A percentile compares a stretch with the other conserved stretches of the same genome.
phyloP scores from a whole-genome alignment of 2,329 filamentous ascomycete genomes.

The Fusarium nelsonii region DNA sequence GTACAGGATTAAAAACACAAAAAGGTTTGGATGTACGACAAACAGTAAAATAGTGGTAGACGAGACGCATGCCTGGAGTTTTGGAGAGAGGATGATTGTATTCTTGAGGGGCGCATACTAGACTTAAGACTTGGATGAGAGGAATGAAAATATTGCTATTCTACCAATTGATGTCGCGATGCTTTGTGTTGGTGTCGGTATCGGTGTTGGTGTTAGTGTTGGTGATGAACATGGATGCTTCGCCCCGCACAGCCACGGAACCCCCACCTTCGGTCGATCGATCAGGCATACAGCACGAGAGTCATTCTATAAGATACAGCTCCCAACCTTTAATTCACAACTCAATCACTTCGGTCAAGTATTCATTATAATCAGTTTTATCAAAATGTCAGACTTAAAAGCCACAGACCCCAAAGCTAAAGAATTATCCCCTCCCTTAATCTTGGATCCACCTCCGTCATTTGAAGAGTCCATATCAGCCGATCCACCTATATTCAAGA shows the following conservation, averaged over 20 bases:
- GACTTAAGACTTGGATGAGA: slow-evolving; percentile 32
- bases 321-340: not conserved
- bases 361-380: not conserved
- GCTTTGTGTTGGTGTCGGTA: too few relatives aligned
- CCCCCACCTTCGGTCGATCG: not conserved
- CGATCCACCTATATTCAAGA: slow-evolving; percentile 4
- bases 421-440: not conserved
- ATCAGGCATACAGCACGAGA: not conserved
- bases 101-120: slow-evolving; percentile 15
- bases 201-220: not conserved
- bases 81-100: slow-evolving; percentile 8
- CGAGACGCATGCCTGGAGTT: slow-evolving; percentile 28
- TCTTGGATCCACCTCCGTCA: slow-evolving; percentile 2
- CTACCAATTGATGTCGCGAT: not conserved
- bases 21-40: slow-evolving; percentile 17
- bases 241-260: not conserved
- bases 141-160: not conserved
- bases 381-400: not conserved
- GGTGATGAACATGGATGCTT: not conserved
- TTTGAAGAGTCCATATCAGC: slow-evolving; percentile 28
- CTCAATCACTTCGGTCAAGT: not conserved
- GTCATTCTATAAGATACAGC: not conserved
- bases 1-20: slow-evolving; percentile 16
- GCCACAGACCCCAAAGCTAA: not conserved
- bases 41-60: slow-evolving; percentile 14